These are phyloP conservation scores for Leptographium galeiforme DNA, from an alignment of 2,329 filamentous ascomycete species.

Conservation along the genomic window DNA sequence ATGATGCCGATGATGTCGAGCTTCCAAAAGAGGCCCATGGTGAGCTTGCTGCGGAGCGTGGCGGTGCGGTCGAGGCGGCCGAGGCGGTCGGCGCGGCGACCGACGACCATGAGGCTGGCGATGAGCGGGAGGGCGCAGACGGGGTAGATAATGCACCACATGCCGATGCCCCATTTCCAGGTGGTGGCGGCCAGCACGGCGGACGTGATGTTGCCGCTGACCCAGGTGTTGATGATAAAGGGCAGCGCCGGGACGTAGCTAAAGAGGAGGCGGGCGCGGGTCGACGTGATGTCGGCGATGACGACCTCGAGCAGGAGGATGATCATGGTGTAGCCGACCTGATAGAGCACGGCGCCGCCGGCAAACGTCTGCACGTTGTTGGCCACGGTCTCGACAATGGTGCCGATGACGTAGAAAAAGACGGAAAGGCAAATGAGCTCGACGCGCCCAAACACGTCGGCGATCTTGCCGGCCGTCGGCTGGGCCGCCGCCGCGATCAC, in stretches of 20 bases:
- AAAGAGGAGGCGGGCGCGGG: conserved; percentile 48
- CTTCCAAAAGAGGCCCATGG: conserved; percentile 30
- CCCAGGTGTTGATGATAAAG: conserved; percentile 50
- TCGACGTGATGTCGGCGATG: conserved; percentile 49
- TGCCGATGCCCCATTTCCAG: conserved; percentile 52
- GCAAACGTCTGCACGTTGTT: conserved; percentile 35
- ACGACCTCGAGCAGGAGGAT: conserved; percentile 51
- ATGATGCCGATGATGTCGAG: conserved; percentile 32
- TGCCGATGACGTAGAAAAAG: conserved; percentile 24
- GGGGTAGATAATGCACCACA: conserved; percentile 50
- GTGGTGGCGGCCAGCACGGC: conserved; percentile 34
- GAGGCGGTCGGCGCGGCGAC: conserved; percentile 35
- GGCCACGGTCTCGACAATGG: conserved; percentile 41
- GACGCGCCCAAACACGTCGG: conserved; percentile 48
- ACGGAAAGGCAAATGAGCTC: conserved; percentile 43
- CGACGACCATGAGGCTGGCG: conserved; percentile 28
- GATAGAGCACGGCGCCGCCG: conserved; percentile 46
- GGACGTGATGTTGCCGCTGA: conserved; percentile 41
- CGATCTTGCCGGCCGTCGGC: conserved; percentile 46
- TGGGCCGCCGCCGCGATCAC: conserved; percentile 18
- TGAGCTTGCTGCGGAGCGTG: conserved; percentile 9
- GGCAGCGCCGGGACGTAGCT: conserved; percentile 49
- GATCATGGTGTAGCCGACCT: conserved; percentile 49
- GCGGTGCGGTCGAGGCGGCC: conserved; percentile 27
- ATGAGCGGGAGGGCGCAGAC: conserved; percentile 38